These are phyloP conservation scores for Stellera chamaejasme DNA, from an alignment of 345 rosid genomes.

Conservation along the genomic window DNA sequence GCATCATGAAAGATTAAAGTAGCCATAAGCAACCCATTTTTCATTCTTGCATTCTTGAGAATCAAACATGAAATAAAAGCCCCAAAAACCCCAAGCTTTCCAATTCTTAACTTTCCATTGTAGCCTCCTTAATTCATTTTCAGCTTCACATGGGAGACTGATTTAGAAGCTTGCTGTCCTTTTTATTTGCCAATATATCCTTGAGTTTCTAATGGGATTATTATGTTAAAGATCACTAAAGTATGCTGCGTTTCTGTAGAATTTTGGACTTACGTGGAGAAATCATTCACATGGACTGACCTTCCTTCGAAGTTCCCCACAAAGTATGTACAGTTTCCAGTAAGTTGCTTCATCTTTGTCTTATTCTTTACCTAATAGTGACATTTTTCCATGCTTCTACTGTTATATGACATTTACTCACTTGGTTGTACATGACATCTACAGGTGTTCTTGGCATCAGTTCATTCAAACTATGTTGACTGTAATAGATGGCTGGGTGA, in stretches of 20 bases:
- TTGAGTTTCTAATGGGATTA: not conserved
- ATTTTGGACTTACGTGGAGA: slow-evolving; percentile 96
- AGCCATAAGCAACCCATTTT: too few species aligned
- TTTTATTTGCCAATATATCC: not conserved
- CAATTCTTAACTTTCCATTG: too few species aligned
- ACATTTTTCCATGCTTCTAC: not conserved
- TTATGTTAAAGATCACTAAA: not conserved
- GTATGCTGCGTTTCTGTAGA: slow-evolving; percentile 33
- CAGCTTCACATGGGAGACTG: too few species aligned
- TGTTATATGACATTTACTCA: not conserved
- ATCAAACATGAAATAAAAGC: too few species aligned
- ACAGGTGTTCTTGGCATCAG: slow-evolving; percentile 89
- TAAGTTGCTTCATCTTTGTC: slow-evolving; percentile 28
- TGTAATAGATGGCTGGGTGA: slow-evolving; percentile 98
- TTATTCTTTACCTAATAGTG: slow-evolving; percentile 5
- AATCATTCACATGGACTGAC: slow-evolving; percentile 91
- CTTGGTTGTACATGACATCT: slow-evolving; percentile 4
- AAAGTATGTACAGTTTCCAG: slow-evolving; percentile 93
- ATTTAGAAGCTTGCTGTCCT: not conserved
- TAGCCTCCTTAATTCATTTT: too few species aligned
- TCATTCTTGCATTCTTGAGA: too few species aligned
- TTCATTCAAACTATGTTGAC: slow-evolving; percentile 91
- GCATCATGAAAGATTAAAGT: too few species aligned
- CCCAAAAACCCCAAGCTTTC: too few species aligned
- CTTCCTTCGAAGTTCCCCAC: slow-evolving; percentile 89